A percentile compares a stretch with the other conserved stretches of the same genome.
phyloP scores from a whole-genome alignment of 2,329 filamentous ascomycete species.

The Helicocarpus griseus region DNA sequence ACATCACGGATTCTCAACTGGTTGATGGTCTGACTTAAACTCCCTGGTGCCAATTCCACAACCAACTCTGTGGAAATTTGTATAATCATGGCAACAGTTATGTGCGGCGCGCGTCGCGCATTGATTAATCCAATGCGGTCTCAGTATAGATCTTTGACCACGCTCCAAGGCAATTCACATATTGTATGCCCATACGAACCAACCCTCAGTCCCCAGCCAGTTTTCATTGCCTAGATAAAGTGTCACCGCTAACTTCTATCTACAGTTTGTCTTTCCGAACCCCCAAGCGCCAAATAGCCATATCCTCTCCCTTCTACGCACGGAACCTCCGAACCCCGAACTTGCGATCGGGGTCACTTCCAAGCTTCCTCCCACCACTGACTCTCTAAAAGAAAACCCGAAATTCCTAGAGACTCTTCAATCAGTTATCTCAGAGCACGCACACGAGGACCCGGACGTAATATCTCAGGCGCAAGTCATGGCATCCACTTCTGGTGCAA shows the following conservation, averaged over 20 bases:
- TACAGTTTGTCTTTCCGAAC: constrained; percentile 25
- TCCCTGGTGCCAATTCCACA: neutral
- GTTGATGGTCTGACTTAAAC: no score
- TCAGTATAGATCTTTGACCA: constrained; percentile 25
- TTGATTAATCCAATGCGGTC: constrained; percentile 14
- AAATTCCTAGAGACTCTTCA: constrained; percentile 48
- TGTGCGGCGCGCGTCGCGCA: constrained; percentile 15
- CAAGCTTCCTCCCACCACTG: constrained; percentile 46
- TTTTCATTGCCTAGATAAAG: neutral
- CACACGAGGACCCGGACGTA: constrained; percentile 46
- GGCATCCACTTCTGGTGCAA: constrained; percentile 48
- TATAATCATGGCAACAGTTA: constrained; percentile 19
- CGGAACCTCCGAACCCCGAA: constrained; percentile 42
- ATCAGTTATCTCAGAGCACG: constrained; percentile 45
- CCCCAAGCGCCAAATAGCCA: constrained; percentile 29
- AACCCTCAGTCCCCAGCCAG: neutral
- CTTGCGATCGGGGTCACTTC: constrained; percentile 48
- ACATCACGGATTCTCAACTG: no score
- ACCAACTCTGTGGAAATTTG: no score
- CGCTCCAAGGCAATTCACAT: constrained; percentile 29
- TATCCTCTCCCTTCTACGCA: constrained; percentile 48
- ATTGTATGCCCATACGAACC: constrained; percentile 24
- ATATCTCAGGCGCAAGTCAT: constrained; percentile 51
- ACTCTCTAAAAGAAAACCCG: constrained; percentile 47
- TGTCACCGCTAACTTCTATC: neutral